Evolutionary conservation across 2,329 filamentous ascomycete species (phyloP), one percentile per base, ranked within the genome.

Genomic region (Colletotrichum sp.): DNA sequence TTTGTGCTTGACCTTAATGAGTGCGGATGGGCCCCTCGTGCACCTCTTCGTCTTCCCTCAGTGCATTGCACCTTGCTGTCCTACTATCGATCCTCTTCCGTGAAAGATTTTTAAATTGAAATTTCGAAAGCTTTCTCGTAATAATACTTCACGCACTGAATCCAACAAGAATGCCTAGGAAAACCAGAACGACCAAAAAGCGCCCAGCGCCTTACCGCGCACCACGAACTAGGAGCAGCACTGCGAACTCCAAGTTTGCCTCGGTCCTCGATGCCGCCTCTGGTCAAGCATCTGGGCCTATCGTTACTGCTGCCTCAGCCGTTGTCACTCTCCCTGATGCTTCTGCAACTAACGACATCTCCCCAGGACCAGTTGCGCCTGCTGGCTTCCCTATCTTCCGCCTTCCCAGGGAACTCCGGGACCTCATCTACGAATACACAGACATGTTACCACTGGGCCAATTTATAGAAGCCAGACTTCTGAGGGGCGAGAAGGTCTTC

Each of bases 61-160:
- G 36, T 0, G 5, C 36, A 44, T 44, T 6, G 1, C 18, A 44
- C 39, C 39, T n/a, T 44, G 39, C 18, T 0, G 39, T 44, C 9
- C 3, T 44, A n/a, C 39, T 12, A 44, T 44, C 1, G 12, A 12
- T 49, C 6, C 44, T 21, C 10, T 7, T 13, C 44, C 8, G 5
- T 6, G 6, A 49, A 49, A 7, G 0, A n/a, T 0, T 21, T 49
- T 7, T 6, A 12, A 49, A 0, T 2, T 0, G 2, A 8, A 4
- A 21, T 5, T 10, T 49, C 10, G n/a, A 21, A 13, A 49, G 44
- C 44, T 8, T 4, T n/a, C 10, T 49, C 44, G 18, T 12, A 12
- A 12, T 0, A n/a, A 49, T 49, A 1, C 10, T 49, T 44, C 16
- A 3, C 9, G 9, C 36, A 39, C 16, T 8, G n/a, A n/a, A 49